Evolutionary conservation across 2,329 filamentous ascomycete genomes (phyloP), one percentile per base, ranked within the genome.

Genomic region (Whalleya microplaca): DNA sequence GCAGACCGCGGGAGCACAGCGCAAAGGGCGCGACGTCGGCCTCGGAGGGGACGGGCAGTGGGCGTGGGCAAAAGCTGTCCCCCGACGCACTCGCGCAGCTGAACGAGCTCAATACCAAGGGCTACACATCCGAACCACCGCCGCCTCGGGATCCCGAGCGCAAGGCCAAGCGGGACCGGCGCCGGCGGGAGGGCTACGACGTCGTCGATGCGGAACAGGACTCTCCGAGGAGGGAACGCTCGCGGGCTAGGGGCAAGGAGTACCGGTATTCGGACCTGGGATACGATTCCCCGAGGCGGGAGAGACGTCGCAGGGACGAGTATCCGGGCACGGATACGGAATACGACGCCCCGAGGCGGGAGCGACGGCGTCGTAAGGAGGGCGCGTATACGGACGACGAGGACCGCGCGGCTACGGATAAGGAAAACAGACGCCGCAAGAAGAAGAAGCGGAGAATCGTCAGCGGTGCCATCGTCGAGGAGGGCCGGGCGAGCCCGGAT

Each of bases 401-500:
- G 20, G 64, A 65, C 8, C 48, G 55, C 3, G 51, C 40, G 21
- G 47, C 53, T 2, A 49, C 56, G 41, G 66, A 65, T 53, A 54
- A 53, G 19, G 62, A 64, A 47, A 58, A 66, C 64, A 76, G 64
- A 59, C 72, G 71, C 14, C 69, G 68, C 50, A 74, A 75, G 48
- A 72, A 72, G 42, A 81, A 80, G 62, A 84, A 85, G 67, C 80
- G 80, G 54, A 77, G 89, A 58, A 78, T 90, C n/a, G 86, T 89
- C 19, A 91, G 88, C 60, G 88, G 88, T 19, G 86, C 86, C 0
- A 74, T 88, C 18, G 76, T 89, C 64, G 89, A 91, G 67, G 88
- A 91, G 70, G 88, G 88, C 0, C 73, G 76, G n/a, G 73, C 72
- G 6, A 69, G 63, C 19, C 72, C 72, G 5, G 72, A 70, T 2